These are phyloP conservation scores for Aspergillus sp. DNA, from an alignment of 2,329 filamentous ascomycete genomes.

Conservation along the genomic window DNA sequence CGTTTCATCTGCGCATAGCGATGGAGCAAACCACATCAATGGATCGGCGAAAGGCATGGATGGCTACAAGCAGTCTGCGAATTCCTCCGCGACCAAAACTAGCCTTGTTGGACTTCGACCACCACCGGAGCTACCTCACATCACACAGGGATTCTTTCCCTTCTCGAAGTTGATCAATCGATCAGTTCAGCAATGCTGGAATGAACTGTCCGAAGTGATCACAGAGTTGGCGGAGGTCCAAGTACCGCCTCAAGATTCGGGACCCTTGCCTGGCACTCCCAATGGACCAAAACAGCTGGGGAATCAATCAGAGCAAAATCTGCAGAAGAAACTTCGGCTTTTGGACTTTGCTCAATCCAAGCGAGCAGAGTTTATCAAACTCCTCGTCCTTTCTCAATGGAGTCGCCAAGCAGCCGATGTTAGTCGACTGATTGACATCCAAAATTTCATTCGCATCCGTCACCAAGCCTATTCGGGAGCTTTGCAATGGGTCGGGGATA, in stretches of 20 bases:
- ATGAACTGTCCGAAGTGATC: conserved; percentile 70
- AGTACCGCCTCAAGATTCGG: conserved; percentile 48
- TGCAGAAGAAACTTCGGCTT: conserved; percentile 72
- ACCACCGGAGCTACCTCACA: conserved; percentile 61
- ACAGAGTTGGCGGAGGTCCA: conserved; percentile 68
- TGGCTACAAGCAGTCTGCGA: conserved; percentile 11
- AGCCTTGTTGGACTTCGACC: conserved; percentile 4
- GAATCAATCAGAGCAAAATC: conserved; percentile 55
- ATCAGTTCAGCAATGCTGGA: conserved; percentile 79
- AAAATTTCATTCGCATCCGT: conserved; percentile 67
- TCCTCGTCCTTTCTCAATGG: conserved; percentile 89
- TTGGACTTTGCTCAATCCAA: conserved; percentile 76
- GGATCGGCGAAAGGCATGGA: conserved; percentile 20
- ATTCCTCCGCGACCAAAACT: conserved; percentile 4
- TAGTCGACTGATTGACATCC: conserved; percentile 84
- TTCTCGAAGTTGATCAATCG: conserved; percentile 73
- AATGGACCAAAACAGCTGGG: conserved; percentile 32
- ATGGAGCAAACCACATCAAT: conserved; percentile 27
- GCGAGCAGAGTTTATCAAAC: conserved; percentile 88
- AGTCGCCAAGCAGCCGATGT: conserved; percentile 75
- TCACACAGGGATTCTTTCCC: conserved; percentile 73
- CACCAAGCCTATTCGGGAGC: conserved; percentile 60
- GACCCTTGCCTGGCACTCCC: conserved; percentile 13
- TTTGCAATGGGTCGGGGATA: conserved; percentile 63
- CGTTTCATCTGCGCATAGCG: conserved; percentile 17